Evolutionary conservation across 352 stramenopile species (phyloP).

Genomic region (Elongisporangium undulatum): DNA sequence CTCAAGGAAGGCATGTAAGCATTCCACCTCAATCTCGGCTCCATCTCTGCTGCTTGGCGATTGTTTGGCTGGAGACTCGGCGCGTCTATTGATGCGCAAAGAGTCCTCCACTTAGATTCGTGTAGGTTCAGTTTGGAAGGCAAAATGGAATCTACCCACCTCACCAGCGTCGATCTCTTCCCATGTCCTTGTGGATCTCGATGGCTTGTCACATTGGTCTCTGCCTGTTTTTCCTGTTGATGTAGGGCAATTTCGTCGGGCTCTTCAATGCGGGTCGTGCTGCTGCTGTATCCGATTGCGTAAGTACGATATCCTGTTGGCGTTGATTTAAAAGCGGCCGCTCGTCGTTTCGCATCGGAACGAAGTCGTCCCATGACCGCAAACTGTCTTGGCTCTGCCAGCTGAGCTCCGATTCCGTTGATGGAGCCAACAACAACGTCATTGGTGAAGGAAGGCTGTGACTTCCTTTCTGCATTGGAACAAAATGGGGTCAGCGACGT

Average conservation of each 20-base stretch:
- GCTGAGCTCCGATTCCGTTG: neutral
- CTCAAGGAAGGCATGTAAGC: constrained; percentile 78
- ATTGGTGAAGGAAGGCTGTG: neutral
- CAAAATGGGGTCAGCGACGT: neutral
- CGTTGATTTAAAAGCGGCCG: neutral
- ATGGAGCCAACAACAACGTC: neutral
- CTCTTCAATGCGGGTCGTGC: constrained; percentile 6
- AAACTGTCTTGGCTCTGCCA: neutral
- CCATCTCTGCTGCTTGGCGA: neutral
- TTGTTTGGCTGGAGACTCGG: neutral
- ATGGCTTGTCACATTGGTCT: neutral
- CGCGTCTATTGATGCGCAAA: neutral
- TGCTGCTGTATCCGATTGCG: neutral
- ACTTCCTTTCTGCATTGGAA: neutral
- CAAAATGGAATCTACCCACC: neutral
- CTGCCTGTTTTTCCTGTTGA: constrained; percentile 25
- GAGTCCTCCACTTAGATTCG: neutral
- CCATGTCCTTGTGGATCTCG: too few relatives aligned
- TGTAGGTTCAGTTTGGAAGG: neutral
- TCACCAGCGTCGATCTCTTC: too few relatives aligned
- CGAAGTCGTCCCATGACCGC: neutral
- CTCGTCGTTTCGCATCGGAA: neutral
- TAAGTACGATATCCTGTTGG: neutral
- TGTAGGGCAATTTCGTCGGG: constrained; percentile 38
- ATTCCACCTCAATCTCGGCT: neutral